These are phyloP conservation scores for Aspergillus tanneri DNA, from an alignment of 2,329 filamentous ascomycete genomes.

Conservation along the genomic window DNA sequence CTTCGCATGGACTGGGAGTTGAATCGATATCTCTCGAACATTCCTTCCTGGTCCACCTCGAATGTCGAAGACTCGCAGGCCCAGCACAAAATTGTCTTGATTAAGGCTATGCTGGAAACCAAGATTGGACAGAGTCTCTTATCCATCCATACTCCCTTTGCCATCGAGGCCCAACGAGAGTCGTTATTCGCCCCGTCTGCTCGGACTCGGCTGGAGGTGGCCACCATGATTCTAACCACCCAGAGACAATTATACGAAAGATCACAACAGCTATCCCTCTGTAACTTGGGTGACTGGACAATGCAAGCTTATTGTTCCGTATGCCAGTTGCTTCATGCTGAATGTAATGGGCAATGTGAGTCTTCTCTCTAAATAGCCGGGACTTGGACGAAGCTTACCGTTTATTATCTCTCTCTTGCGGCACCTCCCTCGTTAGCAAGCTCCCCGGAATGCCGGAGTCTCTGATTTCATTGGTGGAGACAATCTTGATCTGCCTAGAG, in stretches of 20 bases:
- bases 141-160: constrained; percentile 42
- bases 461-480: constrained; percentile 35
- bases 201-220: constrained; percentile 37
- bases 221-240: constrained; percentile 38
- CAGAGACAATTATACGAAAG: constrained; percentile 37
- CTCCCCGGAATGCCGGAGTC: constrained; percentile 35
- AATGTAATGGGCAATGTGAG: constrained; percentile 26
- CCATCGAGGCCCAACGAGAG: constrained; percentile 34
- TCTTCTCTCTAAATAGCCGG: not conserved
- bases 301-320: constrained; percentile 39
- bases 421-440: constrained; percentile 23
- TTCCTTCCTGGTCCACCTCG: constrained; percentile 32
- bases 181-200: constrained; percentile 37
- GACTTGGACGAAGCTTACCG: not conserved
- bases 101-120: constrained; percentile 36
- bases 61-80: constrained; percentile 21
- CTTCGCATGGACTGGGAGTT: constrained; percentile 42
- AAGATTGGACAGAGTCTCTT: constrained; percentile 38
- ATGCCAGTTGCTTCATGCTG: constrained; percentile 37
- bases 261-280: constrained; percentile 34
- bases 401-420: constrained; percentile 4
- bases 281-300: constrained; percentile 37
- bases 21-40: constrained; percentile 32
- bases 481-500: constrained; percentile 31
- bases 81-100: constrained; percentile 31